These are phyloP conservation scores for Colletotrichum paranaense DNA, from an alignment of 2,329 filamentous ascomycete species.

Conservation along the genomic window DNA sequence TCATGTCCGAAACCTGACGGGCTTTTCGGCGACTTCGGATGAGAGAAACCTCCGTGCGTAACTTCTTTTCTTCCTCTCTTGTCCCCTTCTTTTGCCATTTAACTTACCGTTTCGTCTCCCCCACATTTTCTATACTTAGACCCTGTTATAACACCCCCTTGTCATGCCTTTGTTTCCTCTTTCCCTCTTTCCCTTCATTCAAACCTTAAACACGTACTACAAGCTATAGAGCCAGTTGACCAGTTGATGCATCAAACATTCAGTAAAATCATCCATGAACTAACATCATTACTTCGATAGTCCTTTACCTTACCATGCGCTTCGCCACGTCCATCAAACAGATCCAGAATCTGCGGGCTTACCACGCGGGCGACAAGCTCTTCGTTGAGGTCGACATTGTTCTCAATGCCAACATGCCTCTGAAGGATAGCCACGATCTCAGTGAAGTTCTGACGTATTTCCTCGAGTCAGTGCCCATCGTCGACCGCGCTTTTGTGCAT, in stretches of 20 bases:
- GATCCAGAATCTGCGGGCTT: conserved; percentile 87
- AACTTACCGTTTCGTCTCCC: conserved; percentile 8
- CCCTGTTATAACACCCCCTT: not conserved
- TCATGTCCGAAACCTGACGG: conserved; percentile 84
- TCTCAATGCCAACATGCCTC: conserved; percentile 77
- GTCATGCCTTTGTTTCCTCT: not conserved
- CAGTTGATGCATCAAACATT: not conserved
- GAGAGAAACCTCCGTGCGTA: conserved; percentile 77
- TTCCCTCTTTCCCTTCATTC: not conserved
- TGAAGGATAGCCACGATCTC: conserved; percentile 86
- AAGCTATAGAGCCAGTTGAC: not conserved
- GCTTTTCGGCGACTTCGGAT: conserved; percentile 81
- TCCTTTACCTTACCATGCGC: conserved; percentile 92
- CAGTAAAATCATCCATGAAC: not conserved
- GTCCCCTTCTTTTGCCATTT: not conserved
- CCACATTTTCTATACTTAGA: conserved; percentile 24
- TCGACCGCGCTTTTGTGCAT: conserved; percentile 78
- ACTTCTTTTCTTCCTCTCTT: not conserved
- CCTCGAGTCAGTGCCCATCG: conserved; percentile 83
- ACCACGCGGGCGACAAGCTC: conserved; percentile 86
- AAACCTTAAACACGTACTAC: not conserved
- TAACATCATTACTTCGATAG: conserved; percentile 38
- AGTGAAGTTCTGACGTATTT: conserved; percentile 84
- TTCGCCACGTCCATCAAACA: conserved; percentile 89
- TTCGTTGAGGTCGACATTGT: conserved; percentile 87